Base-by-base conservation (phyloP, 805 yeast species). In the Ogataea nonfermentans region DNA sequence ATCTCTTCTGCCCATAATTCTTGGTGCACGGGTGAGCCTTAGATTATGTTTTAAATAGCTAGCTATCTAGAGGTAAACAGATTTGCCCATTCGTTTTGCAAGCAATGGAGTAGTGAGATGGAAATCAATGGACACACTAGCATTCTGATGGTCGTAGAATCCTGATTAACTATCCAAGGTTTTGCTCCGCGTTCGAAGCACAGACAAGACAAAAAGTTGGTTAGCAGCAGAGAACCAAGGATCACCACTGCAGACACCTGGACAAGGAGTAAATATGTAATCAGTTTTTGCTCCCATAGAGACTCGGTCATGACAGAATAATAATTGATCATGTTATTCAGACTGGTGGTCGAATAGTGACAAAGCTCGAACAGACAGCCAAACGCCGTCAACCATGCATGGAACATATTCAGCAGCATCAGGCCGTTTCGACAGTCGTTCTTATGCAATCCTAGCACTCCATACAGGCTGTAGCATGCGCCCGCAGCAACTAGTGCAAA, bases 301-400 rank as follows among this genome's bases (percentile, higher is more conserved):
- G 27, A 24, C n/a, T 17, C 11, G 2, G 37, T 14, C 11, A 24
- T n/a, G 11, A 13, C 23, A 3, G 30, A 28, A 30, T 47, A 48
- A 32, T 50, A 50, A 6, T 34, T 24, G 17, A 34, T n/a, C 49
- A 52, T 46, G 34, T 40, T 46, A 31, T 31, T 40, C 41, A 50
- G 35, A 28, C 37, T 41, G 30, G 39, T 35, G n/a, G 56, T 52
- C 4, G 56, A 52, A 30, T 52, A 52, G 25, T 42, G 47, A 38
- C 53, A 52, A 24, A 50, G 27, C 37, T 52, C 56, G 32, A 52
- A 48, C 10, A 52, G 39, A 37, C 56, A 52, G 9, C 56, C 56
- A 30, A 50, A 39, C 3, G 47, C 44, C 1, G 51, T 46, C 13
- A 50, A 29, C 52, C 51, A 50, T 7, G 44, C 43, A 22, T 52